A percentile compares a stretch with the other conserved stretches of the same genome.
These are phyloP conservation scores for Stipa capillata DNA, from an alignment of 176 grass and related monocot species.

Conservation along the genomic window DNA sequence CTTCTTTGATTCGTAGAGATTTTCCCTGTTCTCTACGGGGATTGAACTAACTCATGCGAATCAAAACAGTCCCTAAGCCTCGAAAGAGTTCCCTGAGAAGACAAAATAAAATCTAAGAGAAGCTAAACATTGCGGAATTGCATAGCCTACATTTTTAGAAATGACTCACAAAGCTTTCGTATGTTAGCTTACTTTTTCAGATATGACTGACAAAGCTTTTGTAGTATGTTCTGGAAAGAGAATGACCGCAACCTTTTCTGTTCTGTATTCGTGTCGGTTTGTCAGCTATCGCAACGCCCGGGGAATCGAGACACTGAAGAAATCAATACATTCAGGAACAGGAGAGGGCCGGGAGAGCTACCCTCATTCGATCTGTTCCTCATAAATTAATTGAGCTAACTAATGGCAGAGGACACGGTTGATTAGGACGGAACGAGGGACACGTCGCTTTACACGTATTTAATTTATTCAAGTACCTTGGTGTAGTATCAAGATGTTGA, in stretches of 20 bases:
- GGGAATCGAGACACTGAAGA: background rate
- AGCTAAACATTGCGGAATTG: too few relatives aligned
- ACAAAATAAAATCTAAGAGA: too few relatives aligned
- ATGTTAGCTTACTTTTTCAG: too few relatives aligned
- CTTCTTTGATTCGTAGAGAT: too few relatives aligned
- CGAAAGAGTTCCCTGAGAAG: too few relatives aligned
- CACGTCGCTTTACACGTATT: background rate
- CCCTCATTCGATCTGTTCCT: background rate
- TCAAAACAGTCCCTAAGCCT: too few relatives aligned
- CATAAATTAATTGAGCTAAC: background rate
- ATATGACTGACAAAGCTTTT: too few relatives aligned
- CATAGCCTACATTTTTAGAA: too few relatives aligned
- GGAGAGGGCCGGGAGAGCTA: background rate
- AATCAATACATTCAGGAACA: background rate
- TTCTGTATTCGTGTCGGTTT: background rate
- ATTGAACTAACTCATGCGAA: too few relatives aligned
- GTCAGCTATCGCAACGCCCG: background rate
- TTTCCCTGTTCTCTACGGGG: too few relatives aligned
- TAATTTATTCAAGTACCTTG: background rate
- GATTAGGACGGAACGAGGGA: background rate
- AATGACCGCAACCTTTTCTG: background rate
- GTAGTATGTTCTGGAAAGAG: too few relatives aligned
- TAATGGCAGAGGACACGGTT: background rate
- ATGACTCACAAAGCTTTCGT: too few relatives aligned
- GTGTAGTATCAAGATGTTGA: background rate